Base-by-base conservation (phyloP, 2,329 filamentous ascomycete species). In the Fusarium nygamai region DNA sequence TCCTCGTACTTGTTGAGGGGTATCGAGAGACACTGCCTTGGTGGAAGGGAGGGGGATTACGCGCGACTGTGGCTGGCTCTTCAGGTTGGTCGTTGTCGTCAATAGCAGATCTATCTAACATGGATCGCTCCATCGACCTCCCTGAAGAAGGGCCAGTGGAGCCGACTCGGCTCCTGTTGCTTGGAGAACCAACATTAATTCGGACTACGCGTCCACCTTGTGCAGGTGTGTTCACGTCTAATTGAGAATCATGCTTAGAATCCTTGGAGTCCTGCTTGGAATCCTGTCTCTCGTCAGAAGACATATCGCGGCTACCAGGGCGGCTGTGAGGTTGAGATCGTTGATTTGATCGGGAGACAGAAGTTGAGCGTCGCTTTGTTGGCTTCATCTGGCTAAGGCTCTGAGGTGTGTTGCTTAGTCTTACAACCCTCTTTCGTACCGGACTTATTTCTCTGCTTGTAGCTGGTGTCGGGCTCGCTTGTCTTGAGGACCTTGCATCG, bases 391-490 rank as follows among this genome's bases (percentile, higher is more conserved):
- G 84, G 69, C 76, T 82, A 24, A 86, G 77, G 65, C 83, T 85
- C 57, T 85, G 84, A 31, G 88, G 84, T 3, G 86, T 85, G 64
- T 85, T 85, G 79, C 88, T 90, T 24, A 91, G 82, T 20, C 89
- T 86, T 22, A 91, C 88, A 36, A 91, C 87, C 46, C 89, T 84
- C 78, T 89, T 90, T 70, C 88, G 84, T 6, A 85, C 83, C 0
- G 89, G 89, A 74, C 88, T 90, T 61, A 82, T 83, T 46, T 89
- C 88, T 51, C 84, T 82, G 59, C 85, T 88, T 57, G 81, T 44
- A 58, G 54, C 61, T 22, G 57, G 83, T 4, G 82, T 80, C 3
- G 88, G 87, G 24, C 86, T 89, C 5, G 81, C 76, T 14, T 81
- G 82, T 41, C 83, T 81, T 14, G 85, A 85, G 2, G 84, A 81